Percentiles rank a stretch among this genome's conserved stretches.
These are phyloP conservation scores for Rhodotorula sphaerocarpa DNA, from an alignment of 768 basidiomycete species.

Conservation along the genomic window DNA sequence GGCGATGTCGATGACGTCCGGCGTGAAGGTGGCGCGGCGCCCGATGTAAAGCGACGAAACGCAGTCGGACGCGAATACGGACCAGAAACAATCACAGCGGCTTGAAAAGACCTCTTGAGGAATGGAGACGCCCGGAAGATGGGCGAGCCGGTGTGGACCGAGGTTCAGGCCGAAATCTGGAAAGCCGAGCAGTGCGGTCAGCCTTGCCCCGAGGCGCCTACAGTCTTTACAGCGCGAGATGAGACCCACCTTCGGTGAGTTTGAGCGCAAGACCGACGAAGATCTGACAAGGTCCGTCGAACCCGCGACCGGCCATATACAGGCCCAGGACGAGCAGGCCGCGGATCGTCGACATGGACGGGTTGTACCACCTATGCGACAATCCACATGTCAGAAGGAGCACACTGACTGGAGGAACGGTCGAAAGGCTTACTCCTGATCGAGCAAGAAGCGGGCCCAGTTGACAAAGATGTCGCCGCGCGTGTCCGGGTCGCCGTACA, in stretches of 20 bases:
- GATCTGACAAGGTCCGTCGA: slow-evolving; percentile 26
- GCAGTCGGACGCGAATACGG: slow-evolving; percentile 6
- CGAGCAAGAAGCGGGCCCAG: slow-evolving; percentile 20
- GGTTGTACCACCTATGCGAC: slow-evolving; percentile 9
- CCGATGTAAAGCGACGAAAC: slow-evolving; percentile 20
- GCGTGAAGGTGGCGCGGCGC: slow-evolving; percentile 10
- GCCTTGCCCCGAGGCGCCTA: no score
- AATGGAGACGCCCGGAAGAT: slow-evolving; percentile 1
- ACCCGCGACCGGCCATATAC: slow-evolving; percentile 13
- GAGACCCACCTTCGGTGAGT: slow-evolving; percentile 6
- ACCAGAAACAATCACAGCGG: slow-evolving; percentile 22
- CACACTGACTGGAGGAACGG: neutral
- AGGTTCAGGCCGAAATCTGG: slow-evolving; percentile 30
- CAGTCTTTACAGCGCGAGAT: no score
- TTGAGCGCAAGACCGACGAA: slow-evolving; percentile 16
- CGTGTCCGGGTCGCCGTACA: slow-evolving; percentile 22
- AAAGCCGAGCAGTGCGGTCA: neutral
- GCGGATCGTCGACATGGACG: slow-evolving; percentile 22
- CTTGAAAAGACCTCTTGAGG: neutral
- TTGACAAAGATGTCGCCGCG: slow-evolving; percentile 29
- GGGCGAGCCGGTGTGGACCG: slow-evolving; percentile 11
- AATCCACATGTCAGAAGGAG: neutral
- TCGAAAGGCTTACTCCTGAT: slow-evolving; percentile 16
- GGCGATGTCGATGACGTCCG: slow-evolving; percentile 20
- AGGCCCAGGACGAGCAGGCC: slow-evolving; percentile 18